These are phyloP conservation scores for Hortaea werneckii DNA, from an alignment of 2,329 filamentous ascomycete species.

Conservation along the genomic window DNA sequence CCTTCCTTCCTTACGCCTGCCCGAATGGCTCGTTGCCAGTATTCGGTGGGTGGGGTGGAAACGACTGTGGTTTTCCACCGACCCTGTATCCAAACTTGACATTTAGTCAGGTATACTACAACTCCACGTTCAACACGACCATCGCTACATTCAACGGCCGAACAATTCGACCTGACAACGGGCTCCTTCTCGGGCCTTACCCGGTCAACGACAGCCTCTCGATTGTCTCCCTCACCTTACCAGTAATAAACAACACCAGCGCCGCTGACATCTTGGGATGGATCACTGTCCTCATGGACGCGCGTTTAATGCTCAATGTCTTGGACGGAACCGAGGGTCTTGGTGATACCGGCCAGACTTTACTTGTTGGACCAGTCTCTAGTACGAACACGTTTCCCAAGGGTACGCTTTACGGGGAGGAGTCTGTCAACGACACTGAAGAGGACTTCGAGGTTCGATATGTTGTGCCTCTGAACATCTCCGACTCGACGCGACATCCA, in stretches of 20 bases:
- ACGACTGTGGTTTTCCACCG: slow-evolving; percentile 56
- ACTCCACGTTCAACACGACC: slow-evolving; percentile 25
- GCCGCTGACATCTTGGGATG: slow-evolving; percentile 63
- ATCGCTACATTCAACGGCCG: slow-evolving; percentile 34
- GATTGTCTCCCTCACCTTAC: slow-evolving; percentile 70
- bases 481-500: slow-evolving; percentile 18
- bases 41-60: slow-evolving; percentile 48
- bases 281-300: slow-evolving; percentile 69
- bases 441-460: slow-evolving; percentile 17
- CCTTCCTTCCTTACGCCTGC: slow-evolving; percentile 52
- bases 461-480: slow-evolving; percentile 20
- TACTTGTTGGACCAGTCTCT: slow-evolving; percentile 59
- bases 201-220: slow-evolving; percentile 63
- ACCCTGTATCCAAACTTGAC: slow-evolving; percentile 70
- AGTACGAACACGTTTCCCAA: slow-evolving; percentile 47
- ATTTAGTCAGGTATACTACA: slow-evolving; percentile 36
- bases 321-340: slow-evolving; percentile 58
- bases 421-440: slow-evolving; percentile 13
- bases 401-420: slow-evolving; percentile 24
- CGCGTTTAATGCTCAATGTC: slow-evolving; percentile 52
- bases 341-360: slow-evolving; percentile 56
- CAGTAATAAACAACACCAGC: slow-evolving; percentile 59
- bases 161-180: slow-evolving; percentile 34
- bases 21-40: slow-evolving; percentile 46
- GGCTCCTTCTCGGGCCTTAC: slow-evolving; percentile 68